Base-by-base conservation (phyloP, 192 early-diverging fungal species). In the Podila epicladia region DNA sequence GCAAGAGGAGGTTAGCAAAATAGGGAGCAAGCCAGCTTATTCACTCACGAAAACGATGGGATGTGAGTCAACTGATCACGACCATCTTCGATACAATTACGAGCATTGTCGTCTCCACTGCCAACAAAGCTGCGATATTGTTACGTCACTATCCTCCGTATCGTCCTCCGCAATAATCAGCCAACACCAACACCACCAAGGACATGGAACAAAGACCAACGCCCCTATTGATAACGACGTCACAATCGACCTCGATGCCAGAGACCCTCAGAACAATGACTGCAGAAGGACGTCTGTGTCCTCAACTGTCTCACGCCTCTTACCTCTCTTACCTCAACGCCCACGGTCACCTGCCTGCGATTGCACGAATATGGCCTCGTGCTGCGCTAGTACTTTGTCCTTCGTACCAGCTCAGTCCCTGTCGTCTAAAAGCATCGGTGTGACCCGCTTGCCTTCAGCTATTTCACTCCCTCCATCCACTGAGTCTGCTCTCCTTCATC, bases 371-470 rank as follows among this genome's bases (percentile, higher is more conserved):
- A 45, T 45, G 12, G 41, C 41, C 41, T 45, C 41, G 41, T 45
- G 41, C 15, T 4, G 41, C 41, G 2, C 41, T 45, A 2, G 13
- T 45, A 45, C 41, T 45, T 15, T 45, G 3, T 45, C 41, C 41
- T 45, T 45, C 4, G 41, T 45, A 17, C 41, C 41, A 45, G 41
- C 41, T 20, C 62, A 33, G 11, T 6, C 9, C 29, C 53, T 19
- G 4, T 45, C 41, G 24, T 28, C 62, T 22, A 64, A 22, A 41
- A 64, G 38, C 35, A 35, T 22, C n/a, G 65, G 57, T 67, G 65
- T 74, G 72, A 24, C 19, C 59, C n/a, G 3, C 19, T 13, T 22
- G 33, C 28, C 5, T n/a, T 24, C 31, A 4, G 11, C 45, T 32
- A 58, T 29, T 12, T 65, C 65, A 35, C 32, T 28, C 3, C 29